Evolutionary conservation across 1,284 basidiomycete genomes (phyloP), one percentile per base, ranked within the genome.

Genomic region (Ustilago lituana): DNA sequence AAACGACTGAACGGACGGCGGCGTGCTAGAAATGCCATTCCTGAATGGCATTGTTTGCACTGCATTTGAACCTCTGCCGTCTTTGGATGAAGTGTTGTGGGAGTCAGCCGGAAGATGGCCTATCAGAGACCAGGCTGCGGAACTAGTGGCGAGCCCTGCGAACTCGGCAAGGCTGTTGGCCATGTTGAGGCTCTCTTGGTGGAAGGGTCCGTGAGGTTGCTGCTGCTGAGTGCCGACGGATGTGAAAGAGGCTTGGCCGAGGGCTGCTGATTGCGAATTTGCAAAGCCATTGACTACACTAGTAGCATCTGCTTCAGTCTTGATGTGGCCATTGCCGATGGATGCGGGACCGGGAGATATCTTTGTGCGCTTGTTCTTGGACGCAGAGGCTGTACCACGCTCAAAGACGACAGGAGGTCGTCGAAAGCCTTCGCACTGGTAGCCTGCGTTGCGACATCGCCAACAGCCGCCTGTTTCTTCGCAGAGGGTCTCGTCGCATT

Each of bases 391-490:
- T 2, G 50, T 22, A 9, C 64, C 64, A 1, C 53, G 64, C 23
- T 57, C 58, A 43, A 61, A 67, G 19, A 57, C 49, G 26, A 57
- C 53, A 1, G 58, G 64, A 2, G 58, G 26, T 6, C 64, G 43
- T 39, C 58, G 53, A 32, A 67, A 67, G 11, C 58, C 64, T 45
- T 67, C 64, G 40, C 64, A 67, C n/a, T 49, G 53, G 33, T 67
- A 67, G 2, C 64, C 64, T n/a, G 64, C 64, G n/a, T 67, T 67
- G 36, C 58, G 64, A 47, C 64, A 67, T 45, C 64, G 38, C 64
- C 64, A 67, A 26, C 64, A 67, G 22, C 64, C 64, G 6, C 64
- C 64, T 8, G 64, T 67, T 46, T 67, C 58, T 35, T 52, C 49
- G 43, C 64, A 67, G 1, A 67, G 58, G 3, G 58, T 67, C 31